Percentiles rank a stretch among this genome's conserved stretches.
Evolutionary conservation across 2,329 filamentous ascomycete species (phyloP).

Genomic region (Colletotrichum liaoningense): DNA sequence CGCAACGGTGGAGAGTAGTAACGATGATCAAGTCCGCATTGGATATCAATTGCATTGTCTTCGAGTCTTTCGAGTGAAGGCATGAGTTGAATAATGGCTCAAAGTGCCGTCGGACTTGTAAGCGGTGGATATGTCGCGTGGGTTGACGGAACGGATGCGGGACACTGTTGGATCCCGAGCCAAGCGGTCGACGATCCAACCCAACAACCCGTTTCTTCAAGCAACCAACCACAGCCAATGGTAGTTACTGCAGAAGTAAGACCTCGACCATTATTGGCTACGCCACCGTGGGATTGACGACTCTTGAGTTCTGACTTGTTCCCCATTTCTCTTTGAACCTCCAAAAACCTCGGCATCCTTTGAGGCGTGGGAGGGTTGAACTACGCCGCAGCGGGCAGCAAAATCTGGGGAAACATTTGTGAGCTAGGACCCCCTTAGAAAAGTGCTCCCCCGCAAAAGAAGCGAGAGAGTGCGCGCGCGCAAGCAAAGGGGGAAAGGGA

Average conservation of each 20-base stretch:
- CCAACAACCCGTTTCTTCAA: slow-evolving; percentile 13
- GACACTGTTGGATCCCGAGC: neutral
- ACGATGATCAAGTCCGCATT: neutral
- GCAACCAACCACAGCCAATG: slow-evolving; percentile 1
- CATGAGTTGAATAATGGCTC: neutral
- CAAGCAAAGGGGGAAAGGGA: too few relatives aligned
- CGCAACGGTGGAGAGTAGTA: neutral
- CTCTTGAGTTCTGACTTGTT: neutral
- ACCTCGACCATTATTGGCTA: neutral
- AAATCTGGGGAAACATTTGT: slow-evolving; percentile 19
- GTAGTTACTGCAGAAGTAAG: neutral
- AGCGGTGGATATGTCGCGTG: neutral
- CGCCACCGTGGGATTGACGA: neutral
- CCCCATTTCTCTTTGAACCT: neutral
- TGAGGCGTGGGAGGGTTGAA: neutral
- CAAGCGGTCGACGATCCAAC: neutral
- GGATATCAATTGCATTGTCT: neutral
- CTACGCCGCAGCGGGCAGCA: neutral
- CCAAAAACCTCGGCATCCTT: neutral
- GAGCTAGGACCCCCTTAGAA: slow-evolving; percentile 10
- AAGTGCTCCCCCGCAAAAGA: slow-evolving; percentile 17
- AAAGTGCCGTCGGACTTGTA: neutral
- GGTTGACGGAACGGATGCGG: neutral
- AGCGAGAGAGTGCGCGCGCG: slow-evolving; percentile 1
- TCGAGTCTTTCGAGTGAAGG: neutral